Conservation (phyloP, 129 eudicot species). For the Smallanthus sonchifolius region DNA sequence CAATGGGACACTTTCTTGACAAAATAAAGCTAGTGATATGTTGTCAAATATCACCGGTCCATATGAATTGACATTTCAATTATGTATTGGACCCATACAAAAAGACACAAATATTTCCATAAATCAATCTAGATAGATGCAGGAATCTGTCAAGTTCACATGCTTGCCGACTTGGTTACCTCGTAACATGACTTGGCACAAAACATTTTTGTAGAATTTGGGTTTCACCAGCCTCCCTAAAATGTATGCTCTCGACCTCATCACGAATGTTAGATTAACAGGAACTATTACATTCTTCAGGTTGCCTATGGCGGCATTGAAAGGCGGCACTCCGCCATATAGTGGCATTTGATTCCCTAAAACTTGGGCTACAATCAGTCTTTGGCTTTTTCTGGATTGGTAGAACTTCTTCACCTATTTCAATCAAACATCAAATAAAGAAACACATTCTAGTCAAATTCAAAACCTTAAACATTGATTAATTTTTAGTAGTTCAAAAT, state of each 20-base stretch:
- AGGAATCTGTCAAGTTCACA: conserved; percentile 46
- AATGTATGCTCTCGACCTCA: conserved; percentile 80
- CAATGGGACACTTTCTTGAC: neutral
- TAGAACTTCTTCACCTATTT: conserved; percentile 70
- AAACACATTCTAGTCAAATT: neutral
- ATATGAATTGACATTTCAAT: conserved; percentile 22
- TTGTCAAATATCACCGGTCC: conserved; percentile 6
- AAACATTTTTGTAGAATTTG: conserved; percentile 57
- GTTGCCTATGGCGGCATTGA: conserved; percentile 46
- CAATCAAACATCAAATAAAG: conserved; percentile 15
- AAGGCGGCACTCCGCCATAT: conserved; percentile 64
- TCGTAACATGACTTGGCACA: conserved; percentile 60
- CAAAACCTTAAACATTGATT: neutral
- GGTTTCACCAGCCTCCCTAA: conserved; percentile 85
- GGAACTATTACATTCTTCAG: conserved; percentile 53
- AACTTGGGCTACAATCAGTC: conserved; percentile 38
- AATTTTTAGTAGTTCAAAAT: neutral
- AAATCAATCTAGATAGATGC: conserved; percentile 48
- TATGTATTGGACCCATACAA: conserved; percentile 21
- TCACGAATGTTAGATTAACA: conserved; percentile 57
- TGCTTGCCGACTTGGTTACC: conserved; percentile 73
- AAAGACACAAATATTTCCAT: neutral
- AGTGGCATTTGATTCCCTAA: conserved; percentile 71
- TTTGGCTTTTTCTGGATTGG: conserved; percentile 58
- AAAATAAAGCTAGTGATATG: neutral